phyloP scores from a whole-genome alignment of 2,329 filamentous ascomycete species.

The Sporothrix pallida region DNA sequence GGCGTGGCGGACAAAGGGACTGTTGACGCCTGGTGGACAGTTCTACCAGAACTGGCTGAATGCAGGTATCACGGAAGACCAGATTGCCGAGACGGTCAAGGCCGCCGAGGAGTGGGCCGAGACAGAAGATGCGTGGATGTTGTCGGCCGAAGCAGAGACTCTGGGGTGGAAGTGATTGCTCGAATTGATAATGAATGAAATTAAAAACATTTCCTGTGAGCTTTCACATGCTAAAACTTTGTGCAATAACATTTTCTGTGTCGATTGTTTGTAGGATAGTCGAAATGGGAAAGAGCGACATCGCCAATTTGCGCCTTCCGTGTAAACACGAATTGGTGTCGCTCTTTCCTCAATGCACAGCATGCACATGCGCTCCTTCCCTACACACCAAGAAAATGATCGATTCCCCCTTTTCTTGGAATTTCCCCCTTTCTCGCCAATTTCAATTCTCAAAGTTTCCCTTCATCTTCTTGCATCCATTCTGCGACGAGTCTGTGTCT shows the following conservation, averaged over 20 bases:
- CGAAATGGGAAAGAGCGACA: neutral
- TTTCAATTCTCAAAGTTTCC: neutral
- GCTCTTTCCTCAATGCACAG: neutral
- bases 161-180: constrained; percentile 48
- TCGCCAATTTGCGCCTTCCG: constrained; percentile 12
- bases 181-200: neutral
- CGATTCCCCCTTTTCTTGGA: neutral
- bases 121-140: constrained; percentile 49
- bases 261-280: neutral
- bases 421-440: neutral
- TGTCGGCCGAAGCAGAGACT: constrained; percentile 47
- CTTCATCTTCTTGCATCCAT: neutral
- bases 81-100: constrained; percentile 45
- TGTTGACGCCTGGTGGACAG: constrained; percentile 43
- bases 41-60: constrained; percentile 47
- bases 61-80: constrained; percentile 46
- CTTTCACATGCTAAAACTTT: neutral
- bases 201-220: neutral
- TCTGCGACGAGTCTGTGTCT: neutral
- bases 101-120: constrained; percentile 46
- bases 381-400: neutral
- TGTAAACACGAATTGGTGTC: neutral
- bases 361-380: neutral
- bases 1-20: constrained; percentile 40
- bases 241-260: neutral